These are phyloP conservation scores for Pseudogymnoascus sp. DNA, from an alignment of 2,329 filamentous ascomycete species.

Conservation along the genomic window DNA sequence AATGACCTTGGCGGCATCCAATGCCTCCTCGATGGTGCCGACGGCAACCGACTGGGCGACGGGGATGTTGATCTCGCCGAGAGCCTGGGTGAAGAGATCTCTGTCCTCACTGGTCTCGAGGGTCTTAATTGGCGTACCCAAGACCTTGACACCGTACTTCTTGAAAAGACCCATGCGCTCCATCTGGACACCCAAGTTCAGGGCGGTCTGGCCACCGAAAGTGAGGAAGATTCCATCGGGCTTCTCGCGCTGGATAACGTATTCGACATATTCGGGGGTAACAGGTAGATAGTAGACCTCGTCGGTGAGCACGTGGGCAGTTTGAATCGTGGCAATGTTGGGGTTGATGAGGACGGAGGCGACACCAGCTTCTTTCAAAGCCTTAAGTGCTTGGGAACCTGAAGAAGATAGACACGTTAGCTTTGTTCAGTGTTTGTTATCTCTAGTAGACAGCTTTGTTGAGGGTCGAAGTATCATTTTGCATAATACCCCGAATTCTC, in stretches of 20 bases:
- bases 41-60: constrained; percentile 96
- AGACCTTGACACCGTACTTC: constrained; percentile 88
- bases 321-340: constrained; percentile 98
- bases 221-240: constrained; percentile 97
- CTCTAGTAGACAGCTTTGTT: background rate
- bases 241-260: constrained; percentile 92
- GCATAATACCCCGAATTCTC: background rate
- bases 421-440: background rate
- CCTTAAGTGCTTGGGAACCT: constrained; percentile 96
- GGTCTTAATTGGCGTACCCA: constrained; percentile 91
- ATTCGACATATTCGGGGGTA: constrained; percentile 93
- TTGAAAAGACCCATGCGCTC: constrained; percentile 92
- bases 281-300: constrained; percentile 98
- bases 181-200: constrained; percentile 97
- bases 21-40: constrained; percentile 80
- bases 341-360: constrained; percentile 91
- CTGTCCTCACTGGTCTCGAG: constrained; percentile 92
- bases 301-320: constrained; percentile 89
- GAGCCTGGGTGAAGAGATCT: constrained; percentile 89
- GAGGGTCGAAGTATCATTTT: background rate
- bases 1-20: constrained; percentile 76
- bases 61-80: constrained; percentile 95
- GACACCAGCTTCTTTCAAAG: constrained; percentile 90
- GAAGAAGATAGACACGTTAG: constrained; percentile 19
- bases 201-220: constrained; percentile 93